Conservation (phyloP, 805 yeast species). For the Suhomyces emberorum region DNA sequence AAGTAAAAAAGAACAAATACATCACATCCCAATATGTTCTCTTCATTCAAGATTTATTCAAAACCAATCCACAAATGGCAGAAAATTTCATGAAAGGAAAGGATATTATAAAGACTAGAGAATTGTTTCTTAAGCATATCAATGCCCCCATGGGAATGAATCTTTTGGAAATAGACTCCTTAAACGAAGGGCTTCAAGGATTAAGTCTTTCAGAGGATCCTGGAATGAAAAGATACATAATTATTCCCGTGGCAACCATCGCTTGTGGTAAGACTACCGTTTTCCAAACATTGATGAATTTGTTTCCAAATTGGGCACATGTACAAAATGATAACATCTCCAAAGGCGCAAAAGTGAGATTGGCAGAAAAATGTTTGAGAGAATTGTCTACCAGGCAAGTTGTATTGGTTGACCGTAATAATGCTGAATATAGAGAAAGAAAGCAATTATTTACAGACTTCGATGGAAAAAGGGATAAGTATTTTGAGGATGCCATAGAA, state of each 20-base stretch:
- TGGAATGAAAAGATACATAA: conserved; percentile 48
- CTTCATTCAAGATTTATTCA: conserved; percentile 59
- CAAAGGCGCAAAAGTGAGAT: conserved; percentile 44
- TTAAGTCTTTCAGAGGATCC: conserved; percentile 12
- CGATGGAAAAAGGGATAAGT: conserved; percentile 37
- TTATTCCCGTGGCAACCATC: conserved; percentile 83
- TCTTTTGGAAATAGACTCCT: conserved; percentile 48
- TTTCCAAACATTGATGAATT: conserved; percentile 50
- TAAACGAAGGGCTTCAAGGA: conserved; percentile 22
- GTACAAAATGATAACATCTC: conserved; percentile 77
- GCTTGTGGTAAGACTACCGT: conserved; percentile 96
- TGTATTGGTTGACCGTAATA: conserved; percentile 80
- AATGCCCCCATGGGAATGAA: conserved; percentile 53
- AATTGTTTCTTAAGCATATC: conserved; percentile 51
- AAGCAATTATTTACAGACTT: conserved; percentile 58
- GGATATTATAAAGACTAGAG: conserved; percentile 74
- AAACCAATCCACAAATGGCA: conserved; percentile 43
- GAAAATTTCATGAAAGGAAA: conserved; percentile 50
- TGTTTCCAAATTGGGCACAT: conserved; percentile 61
- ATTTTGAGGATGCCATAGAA: conserved; percentile 34
- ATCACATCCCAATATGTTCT: conserved; percentile 66
- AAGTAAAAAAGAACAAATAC: conserved; percentile 43
- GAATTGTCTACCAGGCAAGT: conserved; percentile 35
- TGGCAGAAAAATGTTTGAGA: conserved; percentile 46
- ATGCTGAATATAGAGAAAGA: conserved; percentile 71